These are phyloP conservation scores for Debaryomyces udenii DNA, from an alignment of 1,139 yeast species.

Conservation along the genomic window DNA sequence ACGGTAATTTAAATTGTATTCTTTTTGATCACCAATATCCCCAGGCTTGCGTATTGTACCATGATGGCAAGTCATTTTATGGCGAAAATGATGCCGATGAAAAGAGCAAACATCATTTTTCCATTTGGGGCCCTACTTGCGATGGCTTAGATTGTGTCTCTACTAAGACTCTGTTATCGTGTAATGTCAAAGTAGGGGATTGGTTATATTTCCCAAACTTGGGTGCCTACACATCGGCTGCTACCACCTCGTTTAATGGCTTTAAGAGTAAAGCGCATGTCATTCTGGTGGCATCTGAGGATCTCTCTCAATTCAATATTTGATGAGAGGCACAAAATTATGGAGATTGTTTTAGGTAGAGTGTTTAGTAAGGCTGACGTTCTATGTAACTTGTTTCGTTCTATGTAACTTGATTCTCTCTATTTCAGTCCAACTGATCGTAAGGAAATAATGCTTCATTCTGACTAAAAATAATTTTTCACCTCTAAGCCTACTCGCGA, in stretches of 20 bases:
- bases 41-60: constrained; percentile 63
- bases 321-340: background rate
- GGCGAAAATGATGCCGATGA: constrained; percentile 26
- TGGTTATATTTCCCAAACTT: constrained; percentile 85
- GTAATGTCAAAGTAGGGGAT: constrained; percentile 78
- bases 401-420: too few relatives aligned
- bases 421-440: too few relatives aligned
- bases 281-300: constrained; percentile 59
- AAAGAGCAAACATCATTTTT: constrained; percentile 43
- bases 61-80: constrained; percentile 52
- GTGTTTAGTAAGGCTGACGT: background rate
- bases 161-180: constrained; percentile 52
- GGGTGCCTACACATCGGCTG: constrained; percentile 95
- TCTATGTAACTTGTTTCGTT: background rate
- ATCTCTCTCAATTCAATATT: constrained; percentile 9
- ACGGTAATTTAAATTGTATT: constrained; percentile 93
- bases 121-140: constrained; percentile 98
- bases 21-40: constrained; percentile 91
- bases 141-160: constrained; percentile 92
- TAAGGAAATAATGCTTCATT: too few relatives aligned
- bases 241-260: constrained; percentile 88
- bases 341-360: constrained; percentile 6
- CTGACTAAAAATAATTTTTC: background rate
- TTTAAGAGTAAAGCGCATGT: constrained; percentile 66
- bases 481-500: constrained; percentile 5